Evolutionary conservation across 306 rosid genomes (phyloP), one percentile per base, ranked within the genome.

Genomic region (Quercus alba): DNA sequence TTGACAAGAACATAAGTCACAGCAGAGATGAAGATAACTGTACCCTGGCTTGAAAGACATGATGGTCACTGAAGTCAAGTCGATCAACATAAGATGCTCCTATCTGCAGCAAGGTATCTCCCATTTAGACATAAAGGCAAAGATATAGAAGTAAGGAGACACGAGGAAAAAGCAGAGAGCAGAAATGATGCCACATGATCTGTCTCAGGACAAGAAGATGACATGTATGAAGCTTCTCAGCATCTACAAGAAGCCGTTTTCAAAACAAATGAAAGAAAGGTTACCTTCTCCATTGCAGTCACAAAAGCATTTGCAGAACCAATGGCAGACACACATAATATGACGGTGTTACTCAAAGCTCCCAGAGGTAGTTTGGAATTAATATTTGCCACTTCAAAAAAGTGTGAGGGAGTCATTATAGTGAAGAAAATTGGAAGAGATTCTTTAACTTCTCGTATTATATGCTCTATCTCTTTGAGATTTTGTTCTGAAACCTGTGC

Each of bases 261-360:
- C 78, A 20, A 54, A 35, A 70, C 33, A 71, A 62, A 41, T 26
- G 12, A 62, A 20, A 62, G 70, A 19, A n/a, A 56, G 85, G 80
- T 54, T 35, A 93, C 98, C 98, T 90, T 88, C 81, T 83, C 88
- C 58, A 90, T 81, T 51, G 78, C 89, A 87, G 77, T 84, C 82
- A 86, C 98, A 85, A 95, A 91, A 75, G 98, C 75, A 61, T 89
- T 87, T 15, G 99, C 89, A 81, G 98, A 95, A 80, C 91, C 99
- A 82, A 95, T 86, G 74, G 98, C 97, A 73, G 98, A 91, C 73
- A 93, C 85, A 3, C 99, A 94, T 77, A 93, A 84, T 78, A 89
- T 77, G 64, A 77, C 35, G 56, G 86, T 85, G 57, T 85, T 64
- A 20, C 61, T 68, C 77, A 93, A 82, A 86, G 75, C 84, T 66